These are phyloP conservation scores for Fusarium redolens DNA, from an alignment of 2,329 filamentous ascomycete species.

Conservation along the genomic window DNA sequence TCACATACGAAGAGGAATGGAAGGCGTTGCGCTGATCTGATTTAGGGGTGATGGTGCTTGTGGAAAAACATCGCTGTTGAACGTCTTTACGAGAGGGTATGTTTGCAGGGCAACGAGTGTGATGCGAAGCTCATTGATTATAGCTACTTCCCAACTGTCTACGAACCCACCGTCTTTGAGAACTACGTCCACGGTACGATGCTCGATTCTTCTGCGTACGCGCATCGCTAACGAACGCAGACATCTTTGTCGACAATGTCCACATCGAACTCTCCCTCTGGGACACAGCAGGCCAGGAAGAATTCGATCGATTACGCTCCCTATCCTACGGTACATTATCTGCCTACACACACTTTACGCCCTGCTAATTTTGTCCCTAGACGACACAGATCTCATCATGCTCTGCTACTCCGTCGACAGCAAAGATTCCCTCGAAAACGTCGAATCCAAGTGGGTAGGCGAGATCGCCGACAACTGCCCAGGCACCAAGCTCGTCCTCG, in stretches of 20 bases:
- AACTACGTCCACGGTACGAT: slow-evolving; percentile 95
- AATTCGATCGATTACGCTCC: slow-evolving; percentile 95
- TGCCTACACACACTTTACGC: background rate
- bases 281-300: slow-evolving; percentile 98
- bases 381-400: slow-evolving; percentile 97
- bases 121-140: background rate
- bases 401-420: slow-evolving; percentile 98
- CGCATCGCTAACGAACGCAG: slow-evolving; percentile 56
- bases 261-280: slow-evolving; percentile 98
- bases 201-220: background rate
- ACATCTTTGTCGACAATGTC: slow-evolving; percentile 97
- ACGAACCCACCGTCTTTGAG: slow-evolving; percentile 98
- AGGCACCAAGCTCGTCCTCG: slow-evolving; percentile 92
- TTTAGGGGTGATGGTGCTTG: slow-evolving; percentile 91
- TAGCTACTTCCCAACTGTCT: slow-evolving; percentile 97
- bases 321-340: slow-evolving; percentile 84
- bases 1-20: background rate
- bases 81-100: slow-evolving; percentile 98
- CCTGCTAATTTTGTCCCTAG: slow-evolving; percentile 43
- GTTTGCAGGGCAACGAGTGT: slow-evolving; percentile 45
- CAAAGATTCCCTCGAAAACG: slow-evolving; percentile 96
- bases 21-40: slow-evolving; percentile 25
- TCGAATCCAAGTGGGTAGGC: slow-evolving; percentile 97
- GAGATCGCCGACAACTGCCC: slow-evolving; percentile 99
- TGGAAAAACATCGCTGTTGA: slow-evolving; percentile 95